phyloP scores from a whole-genome alignment of 768 basidiomycete genomes.

The Podaxis sp. region DNA sequence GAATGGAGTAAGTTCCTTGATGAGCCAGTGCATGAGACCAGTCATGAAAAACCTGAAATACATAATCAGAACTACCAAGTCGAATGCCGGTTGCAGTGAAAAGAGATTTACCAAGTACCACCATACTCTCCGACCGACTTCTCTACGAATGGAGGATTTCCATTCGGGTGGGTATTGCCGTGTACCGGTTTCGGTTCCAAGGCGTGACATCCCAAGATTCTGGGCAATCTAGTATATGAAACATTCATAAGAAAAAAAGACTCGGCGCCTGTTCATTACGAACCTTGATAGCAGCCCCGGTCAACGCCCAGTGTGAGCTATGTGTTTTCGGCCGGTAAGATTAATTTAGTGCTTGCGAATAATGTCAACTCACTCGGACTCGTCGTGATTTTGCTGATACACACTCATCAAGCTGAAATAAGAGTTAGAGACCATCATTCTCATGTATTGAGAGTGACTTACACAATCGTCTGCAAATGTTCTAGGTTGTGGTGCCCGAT shows the following conservation, averaged over 20 bases:
- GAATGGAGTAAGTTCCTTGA: conserved; percentile 26
- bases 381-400: conserved; percentile 28
- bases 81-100: not conserved
- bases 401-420: conserved; percentile 26
- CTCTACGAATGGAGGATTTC: conserved; percentile 26
- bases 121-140: conserved; percentile 26
- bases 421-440: not conserved
- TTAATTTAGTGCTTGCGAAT: not conserved
- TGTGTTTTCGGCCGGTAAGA: not conserved
- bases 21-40: conserved; percentile 29
- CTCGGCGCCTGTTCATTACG: not conserved
- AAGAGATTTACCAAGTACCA: conserved; percentile 23
- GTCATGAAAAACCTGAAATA: conserved; percentile 25
- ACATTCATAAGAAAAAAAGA: not conserved
- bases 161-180: conserved; percentile 23
- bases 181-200: conserved; percentile 25
- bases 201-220: conserved; percentile 27
- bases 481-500: conserved; percentile 25
- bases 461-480: conserved; percentile 27
- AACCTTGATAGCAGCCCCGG: conserved; percentile 29
- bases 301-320: conserved; percentile 26
- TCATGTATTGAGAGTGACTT: conserved; percentile 1
- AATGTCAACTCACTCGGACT: conserved; percentile 23
- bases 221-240: conserved; percentile 23
- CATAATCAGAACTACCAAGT: not conserved